Percentiles rank a stretch among this genome's conserved stretches.
phyloP scores from a whole-genome alignment of 176 grass and related monocot genomes.

The Musa itinerans region DNA sequence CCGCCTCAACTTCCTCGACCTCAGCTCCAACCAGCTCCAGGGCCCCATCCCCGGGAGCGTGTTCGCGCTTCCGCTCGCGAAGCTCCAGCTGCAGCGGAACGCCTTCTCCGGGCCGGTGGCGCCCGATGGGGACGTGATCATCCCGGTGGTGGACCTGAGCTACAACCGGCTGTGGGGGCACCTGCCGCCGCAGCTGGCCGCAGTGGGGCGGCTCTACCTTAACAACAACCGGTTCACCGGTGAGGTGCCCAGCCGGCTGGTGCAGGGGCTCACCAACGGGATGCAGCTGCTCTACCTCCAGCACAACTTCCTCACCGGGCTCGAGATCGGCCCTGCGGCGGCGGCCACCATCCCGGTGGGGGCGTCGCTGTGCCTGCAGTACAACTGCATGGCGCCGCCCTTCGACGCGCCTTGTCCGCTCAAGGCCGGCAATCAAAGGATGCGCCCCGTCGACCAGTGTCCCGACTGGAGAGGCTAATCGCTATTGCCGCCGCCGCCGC shows the following conservation, averaged over 20 bases:
- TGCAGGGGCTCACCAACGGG: constrained; percentile 8
- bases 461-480: not conserved
- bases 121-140: not conserved
- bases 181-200: constrained; percentile 4
- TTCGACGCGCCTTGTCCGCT: not conserved
- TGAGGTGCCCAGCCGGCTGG: constrained; percentile 1
- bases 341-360: not conserved
- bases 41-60: constrained; percentile 13
- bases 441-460: constrained; percentile 7
- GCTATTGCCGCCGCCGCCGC: not conserved
- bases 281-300: constrained; percentile 20
- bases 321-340: not conserved
- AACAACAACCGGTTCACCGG: constrained; percentile 12
- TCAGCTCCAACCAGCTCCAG: not conserved
- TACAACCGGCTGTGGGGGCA: constrained; percentile 1
- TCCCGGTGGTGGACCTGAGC: constrained; percentile 17
- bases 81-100: constrained; percentile 12
- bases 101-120: not conserved
- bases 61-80: constrained; percentile 2
- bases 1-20: constrained; percentile 10
- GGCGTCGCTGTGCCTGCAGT: constrained; percentile 14
- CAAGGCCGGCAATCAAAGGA: not conserved
- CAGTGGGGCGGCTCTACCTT: constrained; percentile 1
- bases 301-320: constrained; percentile 13
- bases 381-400: constrained; percentile 14